These are phyloP conservation scores for Spirogloea muscicola DNA, from an alignment of 139 green algal species.

Conservation along the genomic window DNA sequence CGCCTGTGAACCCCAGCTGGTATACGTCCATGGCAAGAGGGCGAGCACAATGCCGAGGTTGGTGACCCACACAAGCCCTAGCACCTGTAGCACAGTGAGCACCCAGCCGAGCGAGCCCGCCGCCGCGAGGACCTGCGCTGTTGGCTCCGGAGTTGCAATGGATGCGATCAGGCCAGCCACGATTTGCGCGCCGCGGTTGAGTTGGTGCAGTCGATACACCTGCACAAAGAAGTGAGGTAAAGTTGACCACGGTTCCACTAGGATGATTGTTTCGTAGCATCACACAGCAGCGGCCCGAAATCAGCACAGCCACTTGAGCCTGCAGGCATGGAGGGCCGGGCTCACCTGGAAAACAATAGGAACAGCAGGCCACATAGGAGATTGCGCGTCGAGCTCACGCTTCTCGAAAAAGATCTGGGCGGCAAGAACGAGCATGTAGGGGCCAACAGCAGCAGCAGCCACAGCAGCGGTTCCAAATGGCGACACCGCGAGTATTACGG, in stretches of 20 bases:
- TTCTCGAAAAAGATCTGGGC: not conserved
- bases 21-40: slow-evolving; percentile 1
- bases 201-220: slow-evolving; percentile 3
- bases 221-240: not conserved
- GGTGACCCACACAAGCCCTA: not conserved
- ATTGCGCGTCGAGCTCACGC: not conserved
- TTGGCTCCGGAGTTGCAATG: slow-evolving; percentile 1
- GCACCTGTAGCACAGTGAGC: not conserved
- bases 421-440: not conserved
- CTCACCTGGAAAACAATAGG: not conserved
- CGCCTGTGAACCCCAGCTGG: not conserved
- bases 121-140: not conserved
- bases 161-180: not conserved
- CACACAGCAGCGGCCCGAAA: not conserved
- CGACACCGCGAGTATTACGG: not conserved
- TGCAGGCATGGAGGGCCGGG: not conserved
- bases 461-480: not conserved
- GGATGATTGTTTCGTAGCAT: no score
- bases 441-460: not conserved
- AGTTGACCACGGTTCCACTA: not conserved
- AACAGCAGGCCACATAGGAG: not conserved
- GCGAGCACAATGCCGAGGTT: not conserved
- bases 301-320: not conserved
- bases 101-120: not conserved
- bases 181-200: not conserved